Percentiles rank a stretch among this genome's conserved stretches.
These are phyloP conservation scores for Talaromyces sp. DNA, from an alignment of 2,329 filamentous ascomycete genomes.

Conservation along the genomic window DNA sequence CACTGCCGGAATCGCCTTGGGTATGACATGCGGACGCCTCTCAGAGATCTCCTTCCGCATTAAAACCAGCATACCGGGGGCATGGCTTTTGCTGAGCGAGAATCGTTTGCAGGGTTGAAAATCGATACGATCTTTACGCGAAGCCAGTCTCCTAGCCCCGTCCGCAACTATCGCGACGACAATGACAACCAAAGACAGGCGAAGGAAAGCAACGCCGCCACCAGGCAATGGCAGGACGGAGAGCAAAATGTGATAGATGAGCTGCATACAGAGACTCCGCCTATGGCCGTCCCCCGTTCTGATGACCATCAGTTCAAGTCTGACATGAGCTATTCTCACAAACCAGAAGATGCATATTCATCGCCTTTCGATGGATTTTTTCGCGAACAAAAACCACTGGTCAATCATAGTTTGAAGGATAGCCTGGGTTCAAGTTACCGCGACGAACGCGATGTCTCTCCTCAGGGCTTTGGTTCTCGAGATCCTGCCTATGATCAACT, in stretches of 20 bases:
- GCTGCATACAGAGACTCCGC: conserved; percentile 37
- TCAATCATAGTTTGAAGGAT: conserved; percentile 37
- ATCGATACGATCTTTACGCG: conserved; percentile 34
- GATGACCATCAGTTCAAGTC: conserved; percentile 26
- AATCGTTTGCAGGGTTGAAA: conserved; percentile 29
- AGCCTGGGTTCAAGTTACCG: conserved; percentile 35
- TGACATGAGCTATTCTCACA: conserved; percentile 29
- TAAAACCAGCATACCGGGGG: conserved; percentile 19
- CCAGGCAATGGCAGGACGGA: conserved; percentile 32
- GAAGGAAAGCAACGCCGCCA: conserved; percentile 16
- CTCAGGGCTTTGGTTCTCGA: conserved; percentile 25
- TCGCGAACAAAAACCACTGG: conserved; percentile 33
- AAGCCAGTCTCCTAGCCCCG: conserved; percentile 19
- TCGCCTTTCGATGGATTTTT: conserved; percentile 39
- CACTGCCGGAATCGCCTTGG: neutral
- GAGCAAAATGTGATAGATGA: conserved; percentile 32
- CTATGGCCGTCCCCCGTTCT: conserved; percentile 39
- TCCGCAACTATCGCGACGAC: conserved; percentile 17
- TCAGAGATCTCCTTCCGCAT: neutral
- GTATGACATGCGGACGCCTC: neutral
- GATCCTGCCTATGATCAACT: conserved; percentile 20
- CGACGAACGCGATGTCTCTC: conserved; percentile 32
- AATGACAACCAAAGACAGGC: neutral
- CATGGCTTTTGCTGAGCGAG: conserved; percentile 34
- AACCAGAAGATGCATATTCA: conserved; percentile 29